Evolutionary conservation across 768 basidiomycete species (phyloP).

Genomic region (Lactifluus piperatus): DNA sequence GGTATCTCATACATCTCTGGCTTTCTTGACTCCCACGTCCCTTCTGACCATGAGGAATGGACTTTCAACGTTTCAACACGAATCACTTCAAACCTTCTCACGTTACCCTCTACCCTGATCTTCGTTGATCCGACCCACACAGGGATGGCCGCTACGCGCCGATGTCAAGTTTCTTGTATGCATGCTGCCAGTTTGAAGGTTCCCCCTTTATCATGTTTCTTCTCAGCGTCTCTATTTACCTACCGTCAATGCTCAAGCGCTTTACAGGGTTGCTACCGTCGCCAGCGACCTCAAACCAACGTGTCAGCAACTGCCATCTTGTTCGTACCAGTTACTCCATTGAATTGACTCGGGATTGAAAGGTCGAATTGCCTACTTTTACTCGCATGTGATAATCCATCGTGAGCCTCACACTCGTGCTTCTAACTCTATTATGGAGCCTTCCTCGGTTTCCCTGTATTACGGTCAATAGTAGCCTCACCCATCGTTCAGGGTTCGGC

Average conservation of each 20-base stretch:
- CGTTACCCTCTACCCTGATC: slow-evolving; percentile 5
- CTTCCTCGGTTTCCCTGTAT: neutral
- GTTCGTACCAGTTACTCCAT: too few relatives aligned
- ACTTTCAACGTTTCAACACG: neutral
- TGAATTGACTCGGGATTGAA: neutral
- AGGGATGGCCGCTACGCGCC: neutral
- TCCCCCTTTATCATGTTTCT: neutral
- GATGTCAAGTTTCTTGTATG: neutral
- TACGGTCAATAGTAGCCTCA: neutral
- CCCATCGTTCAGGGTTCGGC: neutral
- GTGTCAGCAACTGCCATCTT: too few relatives aligned
- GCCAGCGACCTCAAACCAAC: neutral
- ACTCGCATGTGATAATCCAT: too few relatives aligned
- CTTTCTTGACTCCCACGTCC: neutral
- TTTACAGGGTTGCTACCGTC: neutral
- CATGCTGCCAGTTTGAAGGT: neutral
- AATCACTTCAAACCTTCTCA: neutral
- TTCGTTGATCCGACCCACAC: neutral
- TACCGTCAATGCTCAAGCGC: neutral
- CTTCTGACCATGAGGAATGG: neutral
- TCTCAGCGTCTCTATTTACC: neutral
- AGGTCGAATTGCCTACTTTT: neutral
- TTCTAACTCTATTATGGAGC: neutral
- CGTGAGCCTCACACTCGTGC: too few relatives aligned
- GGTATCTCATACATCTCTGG: neutral